Conservation (phyloP, 2,329 filamentous ascomycete genomes). For the Aspergillus brunneoviolaceus region DNA sequence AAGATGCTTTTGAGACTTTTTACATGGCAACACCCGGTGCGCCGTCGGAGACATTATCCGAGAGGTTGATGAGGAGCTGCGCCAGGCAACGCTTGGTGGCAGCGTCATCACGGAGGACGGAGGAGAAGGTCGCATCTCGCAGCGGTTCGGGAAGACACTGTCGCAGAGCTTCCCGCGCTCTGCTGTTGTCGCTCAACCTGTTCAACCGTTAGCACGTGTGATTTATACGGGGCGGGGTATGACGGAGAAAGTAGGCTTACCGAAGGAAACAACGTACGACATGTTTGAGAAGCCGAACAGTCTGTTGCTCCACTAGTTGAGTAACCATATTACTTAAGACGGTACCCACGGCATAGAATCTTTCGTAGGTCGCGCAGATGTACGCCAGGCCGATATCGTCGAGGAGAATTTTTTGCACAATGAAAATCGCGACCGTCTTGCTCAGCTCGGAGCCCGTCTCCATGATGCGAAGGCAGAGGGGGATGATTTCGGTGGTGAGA, state of each 20-base stretch:
- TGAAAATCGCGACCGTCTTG: slow-evolving; percentile 99
- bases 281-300: slow-evolving; percentile 91
- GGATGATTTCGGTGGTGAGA: slow-evolving; percentile 96
- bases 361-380: slow-evolving; percentile 97
- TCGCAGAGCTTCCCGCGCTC: slow-evolving; percentile 87
- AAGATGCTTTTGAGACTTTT: slow-evolving; percentile 30
- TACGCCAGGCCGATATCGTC: slow-evolving; percentile 97
- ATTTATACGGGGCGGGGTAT: background rate
- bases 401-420: slow-evolving; percentile 96
- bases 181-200: slow-evolving; percentile 91
- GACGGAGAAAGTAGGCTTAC: slow-evolving; percentile 53
- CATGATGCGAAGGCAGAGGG: slow-evolving; percentile 96
- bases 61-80: slow-evolving; percentile 95
- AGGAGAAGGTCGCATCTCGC: slow-evolving; percentile 95
- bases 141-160: slow-evolving; percentile 98
- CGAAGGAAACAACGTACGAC: slow-evolving; percentile 95
- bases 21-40: slow-evolving; percentile 41
- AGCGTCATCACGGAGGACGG: slow-evolving; percentile 92
- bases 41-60: slow-evolving; percentile 73
- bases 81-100: slow-evolving; percentile 96
- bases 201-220: background rate
- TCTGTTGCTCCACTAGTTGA: slow-evolving; percentile 96
- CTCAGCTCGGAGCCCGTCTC: slow-evolving; percentile 97
- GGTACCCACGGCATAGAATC: slow-evolving; percentile 96
- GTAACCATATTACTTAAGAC: slow-evolving; percentile 98